Conservation (phyloP, 2,329 filamentous ascomycete species). For the Trichoderma gracile region DNA sequence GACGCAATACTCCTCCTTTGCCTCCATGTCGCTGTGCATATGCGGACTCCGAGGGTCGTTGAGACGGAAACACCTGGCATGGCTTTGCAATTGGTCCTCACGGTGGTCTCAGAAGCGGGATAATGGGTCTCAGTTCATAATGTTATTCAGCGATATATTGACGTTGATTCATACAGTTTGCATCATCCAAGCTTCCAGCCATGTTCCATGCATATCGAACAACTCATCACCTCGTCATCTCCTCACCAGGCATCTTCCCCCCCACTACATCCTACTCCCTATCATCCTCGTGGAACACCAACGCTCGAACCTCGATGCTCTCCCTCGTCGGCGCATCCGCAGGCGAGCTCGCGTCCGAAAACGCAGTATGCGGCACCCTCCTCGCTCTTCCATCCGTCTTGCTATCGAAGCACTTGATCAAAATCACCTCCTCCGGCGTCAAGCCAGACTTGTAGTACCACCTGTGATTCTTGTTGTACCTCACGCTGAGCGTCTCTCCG, state of each 20-base stretch:
- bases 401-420: constrained; percentile 64
- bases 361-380: constrained; percentile 57
- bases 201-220: background rate
- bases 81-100: no score
- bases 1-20: no score
- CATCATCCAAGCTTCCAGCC: background rate
- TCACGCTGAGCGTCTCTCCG: constrained; percentile 52
- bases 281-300: constrained; percentile 53
- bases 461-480: constrained; percentile 44
- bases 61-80: no score
- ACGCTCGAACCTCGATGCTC: constrained; percentile 58
- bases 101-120: no score
- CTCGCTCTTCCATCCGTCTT: constrained; percentile 56
- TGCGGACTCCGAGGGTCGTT: no score
- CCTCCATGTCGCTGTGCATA: no score
- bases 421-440: constrained; percentile 53
- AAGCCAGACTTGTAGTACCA: constrained; percentile 58
- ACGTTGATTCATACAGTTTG: background rate
- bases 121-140: no score
- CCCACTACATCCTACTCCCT: constrained; percentile 31
- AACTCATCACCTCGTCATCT: background rate
- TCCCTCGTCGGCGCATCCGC: constrained; percentile 53
- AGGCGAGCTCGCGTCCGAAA: constrained; percentile 46
- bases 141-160: background rate
- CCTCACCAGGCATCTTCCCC: background rate